These are phyloP conservation scores for Diaporthe velutina DNA, from an alignment of 2,329 filamentous ascomycete species.

Conservation along the genomic window DNA sequence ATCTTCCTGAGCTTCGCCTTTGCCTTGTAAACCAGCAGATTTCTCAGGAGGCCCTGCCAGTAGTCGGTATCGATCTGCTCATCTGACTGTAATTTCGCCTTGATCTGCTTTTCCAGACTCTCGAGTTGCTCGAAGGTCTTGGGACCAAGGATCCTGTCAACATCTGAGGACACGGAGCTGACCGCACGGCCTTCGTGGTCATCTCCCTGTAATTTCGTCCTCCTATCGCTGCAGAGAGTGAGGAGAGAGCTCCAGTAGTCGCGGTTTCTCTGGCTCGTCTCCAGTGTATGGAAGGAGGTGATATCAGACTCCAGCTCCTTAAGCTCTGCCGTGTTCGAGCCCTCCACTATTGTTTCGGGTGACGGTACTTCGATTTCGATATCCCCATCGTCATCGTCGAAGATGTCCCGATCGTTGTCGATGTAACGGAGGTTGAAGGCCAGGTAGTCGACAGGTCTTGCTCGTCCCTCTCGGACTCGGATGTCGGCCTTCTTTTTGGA, in stretches of 20 bases:
- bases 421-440: conserved; percentile 92
- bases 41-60: conserved; percentile 93
- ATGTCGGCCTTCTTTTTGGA: conserved; percentile 98
- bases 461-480: conserved; percentile 89
- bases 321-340: conserved; percentile 75
- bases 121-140: conserved; percentile 92
- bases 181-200: conserved; percentile 79
- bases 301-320: conserved; percentile 87
- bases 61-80: conserved; percentile 97
- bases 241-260: conserved; percentile 96
- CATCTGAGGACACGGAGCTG: conserved; percentile 85
- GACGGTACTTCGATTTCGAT: conserved; percentile 80
- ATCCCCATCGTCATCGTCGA: conserved; percentile 87
- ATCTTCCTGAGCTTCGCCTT: conserved; percentile 86
- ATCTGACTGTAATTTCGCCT: conserved; percentile 85
- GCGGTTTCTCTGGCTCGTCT: conserved; percentile 81
- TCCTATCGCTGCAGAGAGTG: conserved; percentile 83
- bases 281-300: conserved; percentile 81
- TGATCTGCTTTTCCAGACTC: conserved; percentile 87
- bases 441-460: conserved; percentile 93
- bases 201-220: conserved; percentile 73
- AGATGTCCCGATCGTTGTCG: conserved; percentile 84
- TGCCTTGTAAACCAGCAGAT: conserved; percentile 90
- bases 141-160: conserved; percentile 86
- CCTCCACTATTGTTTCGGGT: conserved; percentile 84